Conservation (phyloP, 441 rosid genomes). For the Pelargonium myrrhifolium region DNA sequence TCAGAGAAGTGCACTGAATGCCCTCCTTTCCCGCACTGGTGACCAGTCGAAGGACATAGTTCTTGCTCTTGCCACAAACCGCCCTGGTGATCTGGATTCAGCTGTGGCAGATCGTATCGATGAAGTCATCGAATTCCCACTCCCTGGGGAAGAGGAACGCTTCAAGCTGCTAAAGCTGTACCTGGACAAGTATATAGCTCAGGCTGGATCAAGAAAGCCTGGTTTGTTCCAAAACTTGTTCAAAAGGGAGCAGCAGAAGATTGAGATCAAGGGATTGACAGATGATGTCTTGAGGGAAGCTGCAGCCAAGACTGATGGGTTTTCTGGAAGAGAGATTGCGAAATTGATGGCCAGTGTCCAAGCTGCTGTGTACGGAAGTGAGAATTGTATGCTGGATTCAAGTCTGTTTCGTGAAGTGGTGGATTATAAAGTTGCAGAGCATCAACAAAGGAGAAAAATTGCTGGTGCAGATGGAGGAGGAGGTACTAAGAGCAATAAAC, state of each 20-base stretch:
- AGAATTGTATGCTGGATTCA: constrained; percentile 60
- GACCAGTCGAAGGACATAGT: constrained; percentile 93
- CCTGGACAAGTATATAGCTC: constrained; percentile 72
- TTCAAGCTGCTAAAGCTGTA: constrained; percentile 76
- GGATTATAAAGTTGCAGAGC: constrained; percentile 82
- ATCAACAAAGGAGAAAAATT: constrained; percentile 63
- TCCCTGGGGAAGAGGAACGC: constrained; percentile 78
- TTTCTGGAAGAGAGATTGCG: constrained; percentile 79
- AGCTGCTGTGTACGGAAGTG: constrained; percentile 83
- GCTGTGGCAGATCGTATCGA: constrained; percentile 88
- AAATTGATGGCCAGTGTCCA: constrained; percentile 85
- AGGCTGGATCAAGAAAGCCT: constrained; percentile 58
- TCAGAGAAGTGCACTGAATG: constrained; percentile 90
- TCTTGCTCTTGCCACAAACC: constrained; percentile 86
- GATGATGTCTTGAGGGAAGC: constrained; percentile 73
- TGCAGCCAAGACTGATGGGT: constrained; percentile 67
- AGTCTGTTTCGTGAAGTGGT: constrained; percentile 70
- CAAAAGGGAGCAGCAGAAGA: constrained; percentile 54
- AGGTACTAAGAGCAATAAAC: background rate
- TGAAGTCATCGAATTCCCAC: constrained; percentile 77
- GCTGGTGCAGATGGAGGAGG: constrained; percentile 26
- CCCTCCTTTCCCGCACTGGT: constrained; percentile 89
- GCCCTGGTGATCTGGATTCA: constrained; percentile 93
- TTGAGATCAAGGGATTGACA: constrained; percentile 61
- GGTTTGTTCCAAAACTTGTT: constrained; percentile 52